Percentiles rank a stretch among this genome's conserved stretches.
phyloP scores from a whole-genome alignment of 305 asterid genomes.

The Plantago rigida region DNA sequence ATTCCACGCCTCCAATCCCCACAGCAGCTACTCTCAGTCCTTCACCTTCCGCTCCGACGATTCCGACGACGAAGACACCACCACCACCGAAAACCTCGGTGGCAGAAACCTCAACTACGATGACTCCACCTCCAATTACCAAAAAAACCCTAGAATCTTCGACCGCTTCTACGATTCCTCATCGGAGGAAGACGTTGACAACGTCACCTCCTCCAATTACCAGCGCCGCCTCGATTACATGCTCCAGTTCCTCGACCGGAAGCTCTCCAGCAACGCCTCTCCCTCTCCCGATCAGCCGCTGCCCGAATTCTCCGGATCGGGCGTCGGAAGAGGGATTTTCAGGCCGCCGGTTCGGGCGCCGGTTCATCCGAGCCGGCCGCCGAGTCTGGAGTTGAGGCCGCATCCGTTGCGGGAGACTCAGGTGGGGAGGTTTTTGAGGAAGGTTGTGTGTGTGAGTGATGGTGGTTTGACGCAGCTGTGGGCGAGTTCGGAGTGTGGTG shows the following conservation, averaged over 20 bases:
- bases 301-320: conserved; percentile 58
- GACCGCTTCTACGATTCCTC: conserved; percentile 72
- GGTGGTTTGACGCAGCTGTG: conserved; percentile 63
- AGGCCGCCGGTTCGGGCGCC: conserved; percentile 60
- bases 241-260: conserved; percentile 75
- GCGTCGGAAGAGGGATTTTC: conserved; percentile 57
- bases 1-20: conserved; percentile 29
- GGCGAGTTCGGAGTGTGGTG: conserved; percentile 84
- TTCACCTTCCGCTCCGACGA: conserved; percentile 38
- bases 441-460: conserved; percentile 41
- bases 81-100: conserved; percentile 29
- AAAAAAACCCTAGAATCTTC: conserved; percentile 47
- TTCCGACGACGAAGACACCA: conserved; percentile 27
- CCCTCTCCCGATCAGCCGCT: conserved; percentile 45
- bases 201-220: conserved; percentile 38
- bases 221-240: conserved; percentile 76
- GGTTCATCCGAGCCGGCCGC: conserved; percentile 66
- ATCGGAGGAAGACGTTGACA: conserved; percentile 50
- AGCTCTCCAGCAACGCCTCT: conserved; percentile 43
- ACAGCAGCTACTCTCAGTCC: conserved; percentile 32
- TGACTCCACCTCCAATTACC: conserved; percentile 29
- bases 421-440: conserved; percentile 67
- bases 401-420: conserved; percentile 73
- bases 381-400: conserved; percentile 75
- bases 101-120: conserved; percentile 33